Evolutionary conservation across 129 eudicot genomes (phyloP).

Genomic region (Pseudognaphalium luteoalbum): DNA sequence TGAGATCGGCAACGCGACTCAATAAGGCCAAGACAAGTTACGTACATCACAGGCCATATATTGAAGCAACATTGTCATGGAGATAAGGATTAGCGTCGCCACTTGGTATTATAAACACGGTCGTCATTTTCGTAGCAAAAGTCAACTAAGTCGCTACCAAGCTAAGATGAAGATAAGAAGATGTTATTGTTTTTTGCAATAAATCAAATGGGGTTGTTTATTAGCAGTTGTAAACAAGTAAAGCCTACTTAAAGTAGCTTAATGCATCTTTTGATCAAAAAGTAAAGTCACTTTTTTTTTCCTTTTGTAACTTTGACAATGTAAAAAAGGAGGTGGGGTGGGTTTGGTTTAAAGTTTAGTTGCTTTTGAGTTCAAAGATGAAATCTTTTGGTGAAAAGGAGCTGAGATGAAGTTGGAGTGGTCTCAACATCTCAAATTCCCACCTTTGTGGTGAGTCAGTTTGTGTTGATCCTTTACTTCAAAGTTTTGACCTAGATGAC

Average conservation of each 20-base stretch:
- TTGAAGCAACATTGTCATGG: background rate
- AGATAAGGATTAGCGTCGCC: slow-evolving; percentile 23
- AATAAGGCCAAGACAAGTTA: slow-evolving; percentile 1
- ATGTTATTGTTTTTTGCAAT: background rate
- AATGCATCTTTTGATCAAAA: slow-evolving; percentile 16
- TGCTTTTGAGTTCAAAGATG: slow-evolving; percentile 37
- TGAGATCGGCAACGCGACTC: no score
- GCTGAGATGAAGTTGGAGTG: background rate
- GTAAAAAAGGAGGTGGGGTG: slow-evolving; percentile 17
- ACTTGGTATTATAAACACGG: slow-evolving; percentile 25
- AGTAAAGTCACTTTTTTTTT: slow-evolving; percentile 17
- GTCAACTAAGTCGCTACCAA: background rate
- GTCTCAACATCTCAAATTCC: slow-evolving; percentile 13
- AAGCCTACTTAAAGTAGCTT: background rate
- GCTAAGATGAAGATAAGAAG: background rate
- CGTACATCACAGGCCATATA: slow-evolving; percentile 13
- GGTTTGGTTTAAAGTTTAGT: slow-evolving; percentile 30
- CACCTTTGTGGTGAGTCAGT: slow-evolving; percentile 21
- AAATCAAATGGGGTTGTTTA: background rate
- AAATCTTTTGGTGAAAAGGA: background rate
- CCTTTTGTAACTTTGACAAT: slow-evolving; percentile 25
- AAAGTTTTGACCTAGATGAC: slow-evolving; percentile 36
- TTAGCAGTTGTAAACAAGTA: background rate
- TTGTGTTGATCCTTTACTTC: slow-evolving; percentile 32
- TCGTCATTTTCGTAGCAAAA: slow-evolving; percentile 14